A percentile compares a stretch with the other conserved stretches of the same genome.
These are phyloP conservation scores for Pestalotiopsis sp. DNA, from an alignment of 2,329 filamentous ascomycete species.

Conservation along the genomic window DNA sequence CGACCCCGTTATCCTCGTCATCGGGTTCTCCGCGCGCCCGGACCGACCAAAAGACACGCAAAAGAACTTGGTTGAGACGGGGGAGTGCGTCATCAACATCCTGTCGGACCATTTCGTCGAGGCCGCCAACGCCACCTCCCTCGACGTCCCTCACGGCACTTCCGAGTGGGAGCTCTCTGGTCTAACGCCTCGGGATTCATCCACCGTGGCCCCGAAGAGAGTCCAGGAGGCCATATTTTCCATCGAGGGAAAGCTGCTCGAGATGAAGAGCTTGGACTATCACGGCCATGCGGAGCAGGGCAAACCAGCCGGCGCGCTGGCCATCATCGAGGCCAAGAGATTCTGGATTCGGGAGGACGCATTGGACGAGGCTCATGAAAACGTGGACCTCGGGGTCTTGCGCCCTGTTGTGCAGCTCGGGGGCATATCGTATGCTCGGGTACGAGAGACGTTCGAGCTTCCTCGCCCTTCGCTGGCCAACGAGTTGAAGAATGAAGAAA, in stretches of 20 bases:
- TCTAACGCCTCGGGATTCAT: conserved; percentile 25
- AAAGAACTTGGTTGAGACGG: conserved; percentile 51
- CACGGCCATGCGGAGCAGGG: conserved; percentile 17
- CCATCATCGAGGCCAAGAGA: conserved; percentile 11
- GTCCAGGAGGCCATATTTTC: conserved; percentile 29
- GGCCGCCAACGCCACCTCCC: conserved; percentile 61
- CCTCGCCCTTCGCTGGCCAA: conserved; percentile 1
- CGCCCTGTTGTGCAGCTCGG: conserved; percentile 14
- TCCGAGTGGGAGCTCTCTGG: conserved; percentile 43
- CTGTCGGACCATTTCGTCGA: conserved; percentile 65
- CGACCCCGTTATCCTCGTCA: conserved; percentile 55
- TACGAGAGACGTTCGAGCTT: conserved; percentile 7
- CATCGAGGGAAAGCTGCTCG: conserved; percentile 29
- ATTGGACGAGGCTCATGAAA: neutral
- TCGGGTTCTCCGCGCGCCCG: conserved; percentile 5
- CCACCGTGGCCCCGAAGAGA: conserved; percentile 20
- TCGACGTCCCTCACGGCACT: conserved; percentile 60
- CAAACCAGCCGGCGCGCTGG: neutral
- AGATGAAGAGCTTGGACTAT: conserved; percentile 28
- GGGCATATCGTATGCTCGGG: conserved; percentile 12
- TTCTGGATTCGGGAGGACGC: conserved; percentile 17
- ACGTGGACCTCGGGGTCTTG: conserved; percentile 6
- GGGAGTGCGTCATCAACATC: conserved; percentile 65
- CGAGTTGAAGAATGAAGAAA: neutral
- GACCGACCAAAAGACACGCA: conserved; percentile 1